Evolutionary conservation across 2,329 filamentous ascomycete genomes (phyloP).

Genomic region (Claviceps paspali): DNA sequence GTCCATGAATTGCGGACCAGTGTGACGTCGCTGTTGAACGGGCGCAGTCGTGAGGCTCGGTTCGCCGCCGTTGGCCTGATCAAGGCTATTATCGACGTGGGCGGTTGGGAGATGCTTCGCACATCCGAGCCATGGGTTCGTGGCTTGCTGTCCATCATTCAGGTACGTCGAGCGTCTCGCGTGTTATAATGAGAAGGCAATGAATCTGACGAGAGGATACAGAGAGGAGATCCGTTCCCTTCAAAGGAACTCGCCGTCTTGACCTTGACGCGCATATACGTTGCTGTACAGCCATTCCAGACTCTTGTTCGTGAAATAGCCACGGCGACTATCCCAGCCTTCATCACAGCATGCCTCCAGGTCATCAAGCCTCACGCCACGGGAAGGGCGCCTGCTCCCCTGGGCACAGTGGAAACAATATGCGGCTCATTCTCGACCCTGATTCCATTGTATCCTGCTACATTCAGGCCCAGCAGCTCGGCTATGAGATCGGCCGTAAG

Average conservation of each 20-base stretch:
- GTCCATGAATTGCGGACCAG: slow-evolving; percentile 73
- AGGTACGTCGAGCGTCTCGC: slow-evolving; percentile 29
- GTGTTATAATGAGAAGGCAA: not conserved
- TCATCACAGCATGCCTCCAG: slow-evolving; percentile 58
- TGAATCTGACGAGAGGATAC: slow-evolving; percentile 9
- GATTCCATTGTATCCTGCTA: slow-evolving; percentile 67
- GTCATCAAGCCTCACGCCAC: slow-evolving; percentile 35
- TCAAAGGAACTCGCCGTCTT: slow-evolving; percentile 66
- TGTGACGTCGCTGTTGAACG: slow-evolving; percentile 62
- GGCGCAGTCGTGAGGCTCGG: slow-evolving; percentile 56
- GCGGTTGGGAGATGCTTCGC: slow-evolving; percentile 69
- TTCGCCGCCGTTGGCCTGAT: slow-evolving; percentile 66
- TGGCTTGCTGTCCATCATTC: slow-evolving; percentile 58
- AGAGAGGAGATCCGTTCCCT: slow-evolving; percentile 64
- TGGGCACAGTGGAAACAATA: slow-evolving; percentile 46
- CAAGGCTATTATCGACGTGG: slow-evolving; percentile 69
- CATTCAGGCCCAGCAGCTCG: slow-evolving; percentile 59
- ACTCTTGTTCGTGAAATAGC: slow-evolving; percentile 78
- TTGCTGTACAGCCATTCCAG: slow-evolving; percentile 65
- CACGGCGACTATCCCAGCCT: slow-evolving; percentile 63
- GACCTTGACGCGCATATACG: slow-evolving; percentile 69
- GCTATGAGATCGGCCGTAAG: slow-evolving; percentile 50
- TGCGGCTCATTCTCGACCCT: slow-evolving; percentile 58
- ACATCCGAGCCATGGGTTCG: slow-evolving; percentile 61
- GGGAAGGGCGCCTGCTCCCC: slow-evolving; percentile 17